A percentile compares a stretch with the other conserved stretches of the same genome.
Evolutionary conservation across 179 eudicot genomes (phyloP).

Genomic region (Amaranthus tricolor): DNA sequence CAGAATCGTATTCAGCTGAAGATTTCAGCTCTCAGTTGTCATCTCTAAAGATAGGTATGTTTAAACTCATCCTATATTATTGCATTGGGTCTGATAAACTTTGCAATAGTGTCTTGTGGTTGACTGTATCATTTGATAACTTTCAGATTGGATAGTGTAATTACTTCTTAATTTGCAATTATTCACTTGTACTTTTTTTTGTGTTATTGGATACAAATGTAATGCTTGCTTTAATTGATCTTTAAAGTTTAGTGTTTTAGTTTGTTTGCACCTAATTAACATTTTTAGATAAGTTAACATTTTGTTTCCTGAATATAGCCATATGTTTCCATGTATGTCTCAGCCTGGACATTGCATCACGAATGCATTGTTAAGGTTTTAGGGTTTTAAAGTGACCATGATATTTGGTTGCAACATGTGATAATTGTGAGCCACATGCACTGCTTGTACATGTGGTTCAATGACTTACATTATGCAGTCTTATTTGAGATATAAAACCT

Average conservation of each 20-base stretch:
- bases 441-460: too few species aligned
- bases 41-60: conserved; percentile 75
- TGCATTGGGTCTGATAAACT: neutral
- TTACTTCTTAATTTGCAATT: neutral
- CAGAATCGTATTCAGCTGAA: conserved; percentile 64
- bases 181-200: neutral
- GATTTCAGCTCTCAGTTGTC: conserved; percentile 92
- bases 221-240: neutral
- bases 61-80: neutral
- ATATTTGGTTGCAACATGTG: too few species aligned
- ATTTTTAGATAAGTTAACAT: too few species aligned
- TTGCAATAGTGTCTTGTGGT: neutral
- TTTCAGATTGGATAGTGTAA: neutral
- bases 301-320: too few species aligned
- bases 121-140: neutral
- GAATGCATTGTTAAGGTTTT: too few species aligned
- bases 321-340: too few species aligned
- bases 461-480: too few species aligned
- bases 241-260: neutral
- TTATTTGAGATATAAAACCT: too few species aligned
- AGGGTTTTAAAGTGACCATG: too few species aligned
- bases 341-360: too few species aligned
- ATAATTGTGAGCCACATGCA: too few species aligned
- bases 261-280: neutral
- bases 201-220: neutral